Percentiles rank a stretch among this genome's conserved stretches.
These are phyloP conservation scores for Ceratobasidium papillatum DNA, from an alignment of 1,284 basidiomycete species.

Conservation along the genomic window DNA sequence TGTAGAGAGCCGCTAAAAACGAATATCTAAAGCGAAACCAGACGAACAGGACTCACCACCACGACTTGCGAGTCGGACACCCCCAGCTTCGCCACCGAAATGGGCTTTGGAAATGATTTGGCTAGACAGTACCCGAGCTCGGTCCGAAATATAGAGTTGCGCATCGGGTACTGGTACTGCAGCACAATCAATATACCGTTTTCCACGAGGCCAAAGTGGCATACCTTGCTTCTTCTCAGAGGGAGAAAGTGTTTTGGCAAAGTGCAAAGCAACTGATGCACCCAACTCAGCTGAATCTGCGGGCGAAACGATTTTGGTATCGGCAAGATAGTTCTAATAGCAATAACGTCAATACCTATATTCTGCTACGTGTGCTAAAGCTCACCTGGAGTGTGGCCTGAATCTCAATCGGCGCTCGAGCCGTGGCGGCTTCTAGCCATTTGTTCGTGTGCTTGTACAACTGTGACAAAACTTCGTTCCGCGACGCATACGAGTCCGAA, in stretches of 20 bases:
- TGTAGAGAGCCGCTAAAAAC: neutral
- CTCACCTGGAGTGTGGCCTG: constrained; percentile 88
- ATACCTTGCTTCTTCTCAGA: constrained; percentile 81
- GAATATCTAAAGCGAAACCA: neutral
- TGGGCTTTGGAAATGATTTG: constrained; percentile 88
- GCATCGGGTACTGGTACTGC: constrained; percentile 10
- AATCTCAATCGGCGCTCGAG: constrained; percentile 89
- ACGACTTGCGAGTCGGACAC: constrained; percentile 71
- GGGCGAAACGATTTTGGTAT: constrained; percentile 71
- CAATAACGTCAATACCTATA: neutral
- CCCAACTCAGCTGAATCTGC: constrained; percentile 85
- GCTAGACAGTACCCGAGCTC: constrained; percentile 61
- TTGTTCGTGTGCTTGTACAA: constrained; percentile 76
- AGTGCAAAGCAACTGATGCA: constrained; percentile 86
- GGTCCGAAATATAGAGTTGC: constrained; percentile 13
- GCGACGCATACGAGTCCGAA: constrained; percentile 85
- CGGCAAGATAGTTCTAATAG: constrained; percentile 79
- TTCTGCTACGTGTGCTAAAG: constrained; percentile 4
- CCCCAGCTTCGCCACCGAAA: constrained; percentile 86
- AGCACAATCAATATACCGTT: neutral
- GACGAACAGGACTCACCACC: constrained; percentile 55
- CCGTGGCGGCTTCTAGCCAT: constrained; percentile 88
- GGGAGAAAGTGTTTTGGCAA: constrained; percentile 80
- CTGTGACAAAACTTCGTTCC: constrained; percentile 84
- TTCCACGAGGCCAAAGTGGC: neutral